Percentiles rank a stretch among this genome's conserved stretches.
phyloP scores from a whole-genome alignment of 1,284 basidiomycete genomes.

The Coniferiporia sulphurascens region DNA sequence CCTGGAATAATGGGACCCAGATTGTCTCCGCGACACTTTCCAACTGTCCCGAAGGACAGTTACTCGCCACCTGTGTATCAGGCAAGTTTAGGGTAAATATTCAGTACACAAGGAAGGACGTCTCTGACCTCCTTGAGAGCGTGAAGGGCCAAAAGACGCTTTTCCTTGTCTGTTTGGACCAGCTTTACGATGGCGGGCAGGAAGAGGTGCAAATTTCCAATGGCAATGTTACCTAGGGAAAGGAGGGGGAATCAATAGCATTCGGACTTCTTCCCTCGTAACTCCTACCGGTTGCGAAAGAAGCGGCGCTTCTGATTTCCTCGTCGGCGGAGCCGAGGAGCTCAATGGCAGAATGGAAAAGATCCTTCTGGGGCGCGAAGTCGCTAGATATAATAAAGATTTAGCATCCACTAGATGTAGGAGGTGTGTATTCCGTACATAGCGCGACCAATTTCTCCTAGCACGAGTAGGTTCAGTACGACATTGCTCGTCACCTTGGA shows the following conservation, averaged over 20 bases:
- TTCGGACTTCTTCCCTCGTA: conserved; percentile 1
- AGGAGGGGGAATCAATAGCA: conserved; percentile 19
- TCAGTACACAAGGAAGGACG: background rate
- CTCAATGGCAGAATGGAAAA: conserved; percentile 71
- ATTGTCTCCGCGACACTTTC: conserved; percentile 81
- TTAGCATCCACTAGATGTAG: background rate
- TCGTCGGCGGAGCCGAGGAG: conserved; percentile 76
- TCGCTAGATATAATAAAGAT: conserved; percentile 47
- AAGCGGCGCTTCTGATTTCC: conserved; percentile 82
- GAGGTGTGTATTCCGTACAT: conserved; percentile 49
- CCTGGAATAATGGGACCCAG: conserved; percentile 88
- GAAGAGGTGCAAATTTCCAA: conserved; percentile 84
- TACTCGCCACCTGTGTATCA: conserved; percentile 72
- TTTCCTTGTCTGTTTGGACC: conserved; percentile 73
- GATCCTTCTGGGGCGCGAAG: conserved; percentile 70
- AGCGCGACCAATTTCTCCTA: conserved; percentile 87
- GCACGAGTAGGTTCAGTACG: conserved; percentile 79
- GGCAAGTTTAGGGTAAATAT: background rate
- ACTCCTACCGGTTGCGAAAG: conserved; percentile 77
- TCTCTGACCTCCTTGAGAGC: conserved; percentile 84
- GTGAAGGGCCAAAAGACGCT: conserved; percentile 80
- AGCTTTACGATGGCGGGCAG: conserved; percentile 82
- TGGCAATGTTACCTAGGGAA: conserved; percentile 81
- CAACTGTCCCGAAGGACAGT: conserved; percentile 80
- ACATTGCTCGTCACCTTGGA: conserved; percentile 66